Percentiles rank a stretch among this genome's conserved stretches.
phyloP scores from a whole-genome alignment of 768 basidiomycete species.

The Lactifluus subvellereus region DNA sequence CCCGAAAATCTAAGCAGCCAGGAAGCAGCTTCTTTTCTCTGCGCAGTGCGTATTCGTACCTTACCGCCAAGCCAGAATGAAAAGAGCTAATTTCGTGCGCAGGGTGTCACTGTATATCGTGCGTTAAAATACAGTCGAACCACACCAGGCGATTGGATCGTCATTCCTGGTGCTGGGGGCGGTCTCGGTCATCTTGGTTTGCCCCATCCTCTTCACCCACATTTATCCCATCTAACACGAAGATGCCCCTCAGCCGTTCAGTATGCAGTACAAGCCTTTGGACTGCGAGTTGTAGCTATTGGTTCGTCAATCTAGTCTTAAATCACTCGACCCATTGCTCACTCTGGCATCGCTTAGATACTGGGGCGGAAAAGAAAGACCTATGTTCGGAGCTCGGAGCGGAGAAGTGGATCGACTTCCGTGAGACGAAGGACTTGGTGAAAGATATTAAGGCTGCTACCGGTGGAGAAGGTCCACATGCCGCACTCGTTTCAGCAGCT shows the following conservation, averaged over 20 bases:
- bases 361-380: conserved; percentile 64
- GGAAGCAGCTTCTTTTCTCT: conserved; percentile 69
- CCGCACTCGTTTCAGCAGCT: conserved; percentile 57
- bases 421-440: conserved; percentile 57
- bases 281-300: conserved; percentile 74
- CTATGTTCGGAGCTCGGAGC: conserved; percentile 60
- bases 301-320: conserved; percentile 31
- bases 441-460: conserved; percentile 56
- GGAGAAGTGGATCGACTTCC: conserved; percentile 78
- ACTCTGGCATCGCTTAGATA: conserved; percentile 40
- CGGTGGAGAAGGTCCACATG: conserved; percentile 68
- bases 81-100: background rate
- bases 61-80: background rate
- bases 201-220: conserved; percentile 1
- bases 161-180: conserved; percentile 72
- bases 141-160: conserved; percentile 67
- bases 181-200: conserved; percentile 77
- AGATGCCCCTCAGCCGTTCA: conserved; percentile 49
- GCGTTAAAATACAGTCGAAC: conserved; percentile 70
- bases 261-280: conserved; percentile 65
- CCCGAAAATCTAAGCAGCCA: conserved; percentile 61
- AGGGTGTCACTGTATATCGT: conserved; percentile 83
- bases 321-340: background rate
- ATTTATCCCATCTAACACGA: background rate
- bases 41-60: conserved; percentile 47